Evolutionary conservation across 2,329 filamentous ascomycete species (phyloP), one percentile per base, ranked within the genome.

Genomic region (Cryoendolithus antarcticus): DNA sequence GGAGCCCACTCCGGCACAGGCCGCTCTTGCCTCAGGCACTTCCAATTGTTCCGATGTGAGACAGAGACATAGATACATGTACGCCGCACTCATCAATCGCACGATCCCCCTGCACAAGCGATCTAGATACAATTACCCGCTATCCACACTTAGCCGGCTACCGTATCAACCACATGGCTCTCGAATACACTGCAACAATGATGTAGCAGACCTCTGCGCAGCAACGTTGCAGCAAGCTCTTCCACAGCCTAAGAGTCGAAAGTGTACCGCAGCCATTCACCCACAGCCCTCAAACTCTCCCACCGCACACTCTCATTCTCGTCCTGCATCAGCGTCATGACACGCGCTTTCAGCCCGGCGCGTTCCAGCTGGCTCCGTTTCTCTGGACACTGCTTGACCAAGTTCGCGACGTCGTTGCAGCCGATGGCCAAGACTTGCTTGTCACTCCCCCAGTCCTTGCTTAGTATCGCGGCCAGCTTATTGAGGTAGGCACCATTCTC

Each of bases 311-410:
- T 80, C 66, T 94, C 86, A 54, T 94, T 86, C 42, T 77, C 72
- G 56, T 93, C 85, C 53, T 77, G 79, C 88, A 95, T 95, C 55
- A 95, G 69, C 64, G 86, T 83, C 86, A 95, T 93, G 44, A 94
- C 80, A 49, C 85, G 73, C 11, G 75, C 75, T 73, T 95, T 95
- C 46, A 95, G 63, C 0, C 86, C 86, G 32, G 86, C 62, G 64
- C 80, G 86, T 66, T 95, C 88, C 51, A 94, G 70, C 58, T 82
- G 75, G 42, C 71, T 67, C 54, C 88, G 71, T 66, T 80, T 83
- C 66, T 93, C 86, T 0, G 88, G 86, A 39, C 89, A 82, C 61
- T 93, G 84, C 62, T 84, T 88, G 35, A 95, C 86, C 44, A 95
- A 65, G 46, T 71, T 80, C n/a, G 85, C 86, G 12, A 95, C 75